Base-by-base conservation (phyloP, 75 land plant species). In the Picea sitchensis region DNA sequence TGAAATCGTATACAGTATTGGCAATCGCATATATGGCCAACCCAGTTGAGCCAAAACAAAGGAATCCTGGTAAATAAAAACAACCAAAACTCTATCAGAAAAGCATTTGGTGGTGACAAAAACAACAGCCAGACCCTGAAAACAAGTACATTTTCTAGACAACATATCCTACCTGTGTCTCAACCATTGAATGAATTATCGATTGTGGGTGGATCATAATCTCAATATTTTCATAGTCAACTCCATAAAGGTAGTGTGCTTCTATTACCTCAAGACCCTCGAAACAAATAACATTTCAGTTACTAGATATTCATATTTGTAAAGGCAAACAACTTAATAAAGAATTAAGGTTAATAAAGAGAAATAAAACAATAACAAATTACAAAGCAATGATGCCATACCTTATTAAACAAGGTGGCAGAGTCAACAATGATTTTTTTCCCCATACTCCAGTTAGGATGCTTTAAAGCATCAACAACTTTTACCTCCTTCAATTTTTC, bases 201-300 rank as follows among this genome's bases (percentile, higher is more conserved):
- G 99, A 96, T 71, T 96, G 99, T n/a, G 99, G 99, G 77, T 94
- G 99, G 76, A 96, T 92, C 15, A 94, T 91, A 79, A 96, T 94
- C 41, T 96, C 97, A 84, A 96, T 92, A 78, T 94, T 80, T 76
- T 96, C 98, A 84, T 96, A 96, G n/a, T 91, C 97, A 26, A 90
- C 97, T 54, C 95, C 99, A 87, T 91, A 96, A 4, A 96, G 83
- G 81, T 96, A 96, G 80, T 96, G 99, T 30, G 99, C 99, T 87
- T 96, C 99, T 78, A 96, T 96, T 9, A 96, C 99, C 85, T 96
- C 99, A 38, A 92, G 81, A 60, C 99, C 97, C 99, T 96, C 81
- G 58, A 34, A 78, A 51, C 73, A 56, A 77, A 44, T 20, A 20
- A 76, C 17, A 21, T 72, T 76, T 7, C 59, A n/a, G 17, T 5